phyloP scores from a whole-genome alignment of 2,329 filamentous ascomycete genomes.

The Nemania abortiva region DNA sequence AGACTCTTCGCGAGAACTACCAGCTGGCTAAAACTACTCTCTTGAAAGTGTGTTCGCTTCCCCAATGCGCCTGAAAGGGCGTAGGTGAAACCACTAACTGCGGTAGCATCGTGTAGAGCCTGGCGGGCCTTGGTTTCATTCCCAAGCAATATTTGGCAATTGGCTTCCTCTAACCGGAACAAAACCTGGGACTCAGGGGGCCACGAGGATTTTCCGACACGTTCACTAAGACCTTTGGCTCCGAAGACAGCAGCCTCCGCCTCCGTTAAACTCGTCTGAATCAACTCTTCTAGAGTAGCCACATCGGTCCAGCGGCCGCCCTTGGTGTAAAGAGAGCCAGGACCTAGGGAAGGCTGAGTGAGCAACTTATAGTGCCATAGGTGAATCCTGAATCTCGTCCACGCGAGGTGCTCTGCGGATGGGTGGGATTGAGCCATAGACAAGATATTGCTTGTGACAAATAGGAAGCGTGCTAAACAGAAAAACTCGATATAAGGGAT shows the following conservation, averaged over 20 bases:
- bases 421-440: slow-evolving; percentile 48
- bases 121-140: slow-evolving; percentile 79
- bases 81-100: slow-evolving; percentile 79
- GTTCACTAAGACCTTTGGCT: slow-evolving; percentile 37
- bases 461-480: slow-evolving; percentile 72
- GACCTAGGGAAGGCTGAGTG: slow-evolving; percentile 66
- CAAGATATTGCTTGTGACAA: slow-evolving; percentile 54
- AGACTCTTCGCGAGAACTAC: slow-evolving; percentile 88
- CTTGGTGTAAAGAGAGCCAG: slow-evolving; percentile 67
- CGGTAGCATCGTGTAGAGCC: slow-evolving; percentile 76
- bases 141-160: slow-evolving; percentile 86
- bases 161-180: slow-evolving; percentile 84
- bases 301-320: slow-evolving; percentile 71
- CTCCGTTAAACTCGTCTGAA: slow-evolving; percentile 58
- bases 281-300: slow-evolving; percentile 65
- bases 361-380: slow-evolving; percentile 75
- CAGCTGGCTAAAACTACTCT: slow-evolving; percentile 85
- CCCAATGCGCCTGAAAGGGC: slow-evolving; percentile 87
- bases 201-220: slow-evolving; percentile 53
- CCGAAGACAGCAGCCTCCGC: slow-evolving; percentile 52
- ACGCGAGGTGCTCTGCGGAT: slow-evolving; percentile 57
- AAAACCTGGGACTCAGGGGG: slow-evolving; percentile 67
- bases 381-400: slow-evolving; percentile 77
- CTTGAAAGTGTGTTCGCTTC: slow-evolving; percentile 84
- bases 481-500: slow-evolving; percentile 89